phyloP scores from a whole-genome alignment of 768 basidiomycete genomes.

The Termitomyces sp. region DNA sequence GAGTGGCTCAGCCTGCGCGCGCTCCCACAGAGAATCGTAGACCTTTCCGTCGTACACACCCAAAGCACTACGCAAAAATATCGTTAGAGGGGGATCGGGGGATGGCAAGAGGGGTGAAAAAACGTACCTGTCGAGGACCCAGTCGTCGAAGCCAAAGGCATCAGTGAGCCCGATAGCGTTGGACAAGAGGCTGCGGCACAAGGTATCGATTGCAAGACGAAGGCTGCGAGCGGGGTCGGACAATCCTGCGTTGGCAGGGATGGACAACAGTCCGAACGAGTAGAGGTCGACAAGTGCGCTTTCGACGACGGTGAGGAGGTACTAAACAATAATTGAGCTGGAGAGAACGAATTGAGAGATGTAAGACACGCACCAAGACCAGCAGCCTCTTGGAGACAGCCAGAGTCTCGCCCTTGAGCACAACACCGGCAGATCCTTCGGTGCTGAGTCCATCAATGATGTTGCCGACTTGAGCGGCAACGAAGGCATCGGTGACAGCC shows the following conservation, averaged over 20 bases:
- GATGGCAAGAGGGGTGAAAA: not conserved
- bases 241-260: slow-evolving; percentile 8
- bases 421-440: slow-evolving; percentile 16
- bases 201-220: slow-evolving; percentile 40
- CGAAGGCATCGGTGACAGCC: slow-evolving; percentile 65
- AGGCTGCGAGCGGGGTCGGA: slow-evolving; percentile 42
- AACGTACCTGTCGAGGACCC: slow-evolving; percentile 62
- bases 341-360: not conserved
- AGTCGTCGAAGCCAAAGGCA: slow-evolving; percentile 70
- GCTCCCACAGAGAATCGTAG: slow-evolving; percentile 62
- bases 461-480: slow-evolving; percentile 48
- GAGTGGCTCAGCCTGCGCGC: slow-evolving; percentile 53
- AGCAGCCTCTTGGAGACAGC: slow-evolving; percentile 31
- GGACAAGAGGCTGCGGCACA: slow-evolving; percentile 50
- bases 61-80: slow-evolving; percentile 37
- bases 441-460: slow-evolving; percentile 31
- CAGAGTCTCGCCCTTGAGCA: not conserved
- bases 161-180: slow-evolving; percentile 66
- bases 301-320: slow-evolving; percentile 54
- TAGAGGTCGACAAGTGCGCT: slow-evolving; percentile 52
- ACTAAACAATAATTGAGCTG: slow-evolving; percentile 30
- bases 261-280: slow-evolving; percentile 41
- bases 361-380: slow-evolving; percentile 31
- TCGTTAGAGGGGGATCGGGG: not conserved
- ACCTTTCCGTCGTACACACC: slow-evolving; percentile 60